Percentiles rank a stretch among this genome's conserved stretches.
Conservation (phyloP, 805 yeast species). For the Nakazawaea populi region DNA sequence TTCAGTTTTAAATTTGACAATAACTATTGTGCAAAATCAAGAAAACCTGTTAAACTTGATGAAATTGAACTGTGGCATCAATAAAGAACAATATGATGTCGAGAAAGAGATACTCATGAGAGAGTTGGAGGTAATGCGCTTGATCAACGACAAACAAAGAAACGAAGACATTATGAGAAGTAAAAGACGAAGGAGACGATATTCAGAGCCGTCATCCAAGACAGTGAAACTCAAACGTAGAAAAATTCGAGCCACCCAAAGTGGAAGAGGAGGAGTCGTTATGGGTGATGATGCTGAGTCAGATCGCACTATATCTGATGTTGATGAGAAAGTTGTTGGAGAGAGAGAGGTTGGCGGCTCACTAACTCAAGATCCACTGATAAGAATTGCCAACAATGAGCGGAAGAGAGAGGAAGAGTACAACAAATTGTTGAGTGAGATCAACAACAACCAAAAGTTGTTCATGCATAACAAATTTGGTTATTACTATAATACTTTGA, state of each 20-base stretch:
- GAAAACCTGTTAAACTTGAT: conserved; percentile 6
- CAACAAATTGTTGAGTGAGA: conserved; percentile 3
- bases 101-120: conserved; percentile 6
- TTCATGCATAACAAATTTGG: conserved; percentile 10
- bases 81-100: conserved; percentile 4
- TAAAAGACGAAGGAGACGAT: neutral
- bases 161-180: neutral
- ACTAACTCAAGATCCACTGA: neutral
- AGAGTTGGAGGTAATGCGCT: conserved; percentile 3
- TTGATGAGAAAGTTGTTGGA: neutral
- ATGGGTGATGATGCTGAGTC: neutral
- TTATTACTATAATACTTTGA: conserved; percentile 9
- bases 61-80: conserved; percentile 2
- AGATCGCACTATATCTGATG: conserved; percentile 6
- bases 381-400: neutral
- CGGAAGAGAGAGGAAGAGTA: conserved; percentile 5
- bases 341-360: neutral
- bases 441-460: conserved; percentile 6
- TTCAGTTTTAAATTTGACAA: conserved; percentile 2
- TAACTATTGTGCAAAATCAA: conserved; percentile 3
- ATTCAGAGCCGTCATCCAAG: neutral
- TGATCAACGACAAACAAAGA: neutral
- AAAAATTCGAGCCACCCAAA: neutral
- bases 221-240: neutral
- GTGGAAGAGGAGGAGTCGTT: conserved; percentile 1